Evolutionary conservation across 306 rosid genomes (phyloP).

Genomic region (Cercis canadensis): DNA sequence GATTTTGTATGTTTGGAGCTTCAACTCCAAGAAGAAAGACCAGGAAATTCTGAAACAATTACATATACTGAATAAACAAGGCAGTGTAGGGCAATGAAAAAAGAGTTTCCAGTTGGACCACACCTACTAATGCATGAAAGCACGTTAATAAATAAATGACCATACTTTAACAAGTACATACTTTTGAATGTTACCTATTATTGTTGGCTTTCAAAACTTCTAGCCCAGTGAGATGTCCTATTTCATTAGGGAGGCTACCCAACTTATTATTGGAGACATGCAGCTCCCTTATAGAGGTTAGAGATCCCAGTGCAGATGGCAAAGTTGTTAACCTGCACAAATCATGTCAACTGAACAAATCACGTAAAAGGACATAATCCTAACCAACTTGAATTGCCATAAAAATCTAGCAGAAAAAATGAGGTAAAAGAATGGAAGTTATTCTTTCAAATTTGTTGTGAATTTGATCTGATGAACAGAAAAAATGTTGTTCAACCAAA

Average conservation of each 20-base stretch:
- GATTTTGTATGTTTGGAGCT: no score
- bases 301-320: slow-evolving; percentile 67
- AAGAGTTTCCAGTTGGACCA: slow-evolving; percentile 2
- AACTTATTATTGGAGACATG: slow-evolving; percentile 72
- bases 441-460: slow-evolving; percentile 14
- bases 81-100: background rate
- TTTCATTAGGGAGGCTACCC: slow-evolving; percentile 72
- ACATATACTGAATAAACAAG: slow-evolving; percentile 15
- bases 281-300: slow-evolving; percentile 71
- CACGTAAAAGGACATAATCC: background rate
- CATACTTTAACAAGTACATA: slow-evolving; percentile 1
- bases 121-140: slow-evolving; percentile 18
- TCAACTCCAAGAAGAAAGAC: slow-evolving; percentile 24
- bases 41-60: slow-evolving; percentile 22
- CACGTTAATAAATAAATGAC: slow-evolving; percentile 16
- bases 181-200: slow-evolving; percentile 64
- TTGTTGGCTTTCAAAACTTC: slow-evolving; percentile 73
- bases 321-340: slow-evolving; percentile 69
- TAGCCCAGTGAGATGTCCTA: slow-evolving; percentile 62
- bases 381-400: slow-evolving; percentile 17
- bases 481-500: slow-evolving; percentile 10
- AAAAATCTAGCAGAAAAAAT: slow-evolving; percentile 13
- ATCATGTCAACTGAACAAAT: slow-evolving; percentile 26
- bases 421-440: slow-evolving; percentile 2
- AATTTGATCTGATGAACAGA: slow-evolving; percentile 11